A percentile compares a stretch with the other conserved stretches of the same genome.
Evolutionary conservation across 805 yeast genomes (phyloP).

Genomic region (Wickerhamomyces ciferrii): DNA sequence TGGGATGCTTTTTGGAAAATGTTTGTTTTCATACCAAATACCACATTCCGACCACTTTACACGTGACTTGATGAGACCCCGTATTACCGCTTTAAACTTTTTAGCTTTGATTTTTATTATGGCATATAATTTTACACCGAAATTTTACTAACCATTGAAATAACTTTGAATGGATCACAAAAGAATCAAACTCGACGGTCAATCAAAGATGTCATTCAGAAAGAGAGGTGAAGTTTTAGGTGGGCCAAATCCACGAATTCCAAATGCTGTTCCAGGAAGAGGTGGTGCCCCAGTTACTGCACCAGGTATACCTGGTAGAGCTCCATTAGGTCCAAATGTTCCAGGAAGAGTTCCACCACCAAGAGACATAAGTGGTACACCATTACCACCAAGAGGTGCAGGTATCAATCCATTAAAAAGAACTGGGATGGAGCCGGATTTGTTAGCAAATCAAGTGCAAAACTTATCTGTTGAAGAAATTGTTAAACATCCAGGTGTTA

Average conservation of each 20-base stretch:
- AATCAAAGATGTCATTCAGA: slow-evolving; percentile 46
- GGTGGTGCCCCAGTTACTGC: slow-evolving; percentile 4
- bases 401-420: not conserved
- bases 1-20: not conserved
- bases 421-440: not conserved
- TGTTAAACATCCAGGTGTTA: slow-evolving; percentile 44
- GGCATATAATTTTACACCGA: not conserved
- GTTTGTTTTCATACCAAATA: not conserved
- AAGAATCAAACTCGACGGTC: not conserved
- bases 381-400: slow-evolving; percentile 5
- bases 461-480: slow-evolving; percentile 10
- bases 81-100: not conserved
- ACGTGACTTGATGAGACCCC: not conserved
- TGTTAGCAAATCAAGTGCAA: slow-evolving; percentile 4
- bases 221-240: slow-evolving; percentile 48
- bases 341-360: slow-evolving; percentile 10
- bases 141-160: not conserved
- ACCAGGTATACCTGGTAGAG: not conserved
- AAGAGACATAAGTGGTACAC: not conserved
- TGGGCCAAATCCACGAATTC: slow-evolving; percentile 9
- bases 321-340: not conserved
- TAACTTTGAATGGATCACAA: not conserved
- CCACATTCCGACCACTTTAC: not conserved
- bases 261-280: slow-evolving; percentile 13
- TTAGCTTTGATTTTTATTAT: not conserved